Base-by-base conservation (phyloP, 2,329 filamentous ascomycete genomes). In the Amylocarpus encephaloides region DNA sequence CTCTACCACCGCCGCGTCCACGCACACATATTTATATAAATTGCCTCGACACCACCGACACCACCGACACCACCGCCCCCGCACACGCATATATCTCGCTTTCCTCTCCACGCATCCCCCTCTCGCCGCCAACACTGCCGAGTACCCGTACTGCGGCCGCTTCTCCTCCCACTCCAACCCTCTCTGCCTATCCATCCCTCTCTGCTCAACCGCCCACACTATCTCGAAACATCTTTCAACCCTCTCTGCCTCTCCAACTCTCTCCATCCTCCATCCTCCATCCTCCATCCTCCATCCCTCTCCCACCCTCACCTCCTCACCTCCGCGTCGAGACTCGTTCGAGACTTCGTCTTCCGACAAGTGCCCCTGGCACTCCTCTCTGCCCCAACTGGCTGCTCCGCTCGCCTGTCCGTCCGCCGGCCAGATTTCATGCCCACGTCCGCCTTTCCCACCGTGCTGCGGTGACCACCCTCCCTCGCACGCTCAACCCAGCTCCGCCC, bases 401-500 rank as follows among this genome's bases (percentile, higher is more conserved):
- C 38, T 16, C 36, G 6, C 38, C 4, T 15, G 22, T 4, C 22
- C 7, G 4, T 26, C 38, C 9, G 15, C 34, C 34, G 4, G 34
- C 11, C 34, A 36, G 34, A 36, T 36, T 40, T 40, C 38, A 19
- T 34, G 44, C 38, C 16, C 18, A 44, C 49, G 32, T 4, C 44
- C 15, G 15, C 39, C 35, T 40, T 49, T 45, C 46, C 50, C 53
- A 48, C 46, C 42, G 38, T 41, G 43, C 49, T 46, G 46, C 43
- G 40, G 52, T 52, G 43, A 54, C 51, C 34, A 49, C 49, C 49
- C 45, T 36, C n/a, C n/a, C n/a, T n/a, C n/a, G n/a, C n/a, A n/a
- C n/a, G n/a, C n/a, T n/a, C n/a, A n/a, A n/a, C n/a, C n/a, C n/a
- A n/a, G n/a, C n/a, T n/a, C n/a, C 40, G 48, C 56, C 30, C 53